Base-by-base conservation (phyloP, 768 basidiomycete species). In the Suillus alpinus region DNA sequence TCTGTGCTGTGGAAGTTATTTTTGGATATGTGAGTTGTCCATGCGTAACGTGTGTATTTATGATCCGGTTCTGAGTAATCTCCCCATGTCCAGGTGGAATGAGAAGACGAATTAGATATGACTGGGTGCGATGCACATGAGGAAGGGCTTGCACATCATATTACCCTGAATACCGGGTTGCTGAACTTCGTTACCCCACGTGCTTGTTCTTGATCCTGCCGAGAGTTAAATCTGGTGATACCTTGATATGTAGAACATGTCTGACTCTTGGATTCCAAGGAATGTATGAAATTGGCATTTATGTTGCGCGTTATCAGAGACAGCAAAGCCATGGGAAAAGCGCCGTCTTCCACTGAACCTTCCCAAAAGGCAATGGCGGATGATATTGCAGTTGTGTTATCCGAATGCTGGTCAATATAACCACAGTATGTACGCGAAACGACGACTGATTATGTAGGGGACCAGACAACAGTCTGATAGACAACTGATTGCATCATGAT, bases 1-100 rank as follows among this genome's bases (percentile, higher is more conserved):
- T 86, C 88, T 7, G 80, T 98, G 5, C 78, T 98, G 13, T 98
- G 96, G 96, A 91, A 86, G 68, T 74, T 91, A 62, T 96, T 98
- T 69, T 76, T 90, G 77, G 93, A 98, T 75, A 57, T 95, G 92
- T 95, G 69, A 75, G 91, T 83, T 13, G 20, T 63, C 29, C 39
- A 10, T 39, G 56, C 29, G 16, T 13, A 14, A 32, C 12, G 6
- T n/a, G 20, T 58, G 40, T 10, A 18, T 31, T 16, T 14, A 6
- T 32, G 9, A 39, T 50, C 23, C 12, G 2, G 14, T 20, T 9
- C 50, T 50, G 53, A 37, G 32, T 36, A 31, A 29, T 37, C 14
- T 26, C 23, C 8, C 13, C 8, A 29, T 57, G 20, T 31, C 18
- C 57, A 77, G 76, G 23, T 77, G 76, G 77, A 71, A 77, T 13